These are phyloP conservation scores for Collybia sp. DNA, from an alignment of 768 basidiomycete species.

Conservation along the genomic window DNA sequence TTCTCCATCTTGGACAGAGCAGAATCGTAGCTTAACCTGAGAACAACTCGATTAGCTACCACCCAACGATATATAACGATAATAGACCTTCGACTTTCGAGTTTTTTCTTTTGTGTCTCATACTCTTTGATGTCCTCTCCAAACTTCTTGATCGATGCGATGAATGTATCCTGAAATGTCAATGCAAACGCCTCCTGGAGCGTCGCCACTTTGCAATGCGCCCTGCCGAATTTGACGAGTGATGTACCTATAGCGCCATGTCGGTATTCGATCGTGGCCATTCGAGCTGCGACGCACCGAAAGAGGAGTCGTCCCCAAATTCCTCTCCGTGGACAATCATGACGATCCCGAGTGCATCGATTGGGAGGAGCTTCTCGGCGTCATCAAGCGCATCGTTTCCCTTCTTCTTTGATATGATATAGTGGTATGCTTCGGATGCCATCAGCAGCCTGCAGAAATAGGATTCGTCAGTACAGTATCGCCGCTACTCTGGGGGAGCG, in stretches of 20 bases:
- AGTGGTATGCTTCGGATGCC: conserved; percentile 70
- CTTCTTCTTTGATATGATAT: conserved; percentile 72
- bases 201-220: conserved; percentile 80
- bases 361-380: conserved; percentile 65
- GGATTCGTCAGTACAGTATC: neutral
- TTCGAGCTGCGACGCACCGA: conserved; percentile 36
- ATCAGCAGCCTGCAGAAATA: conserved; percentile 50
- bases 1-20: conserved; percentile 68
- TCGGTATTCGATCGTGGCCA: neutral
- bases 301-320: conserved; percentile 71
- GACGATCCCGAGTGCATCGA: conserved; percentile 78
- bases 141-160: conserved; percentile 60
- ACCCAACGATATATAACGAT: neutral
- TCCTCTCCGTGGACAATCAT: conserved; percentile 87
- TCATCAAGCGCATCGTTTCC: conserved; percentile 57
- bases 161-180: conserved; percentile 69
- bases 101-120: conserved; percentile 74
- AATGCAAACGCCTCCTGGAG: conserved; percentile 79
- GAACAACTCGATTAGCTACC: neutral
- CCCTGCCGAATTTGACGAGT: conserved; percentile 71
- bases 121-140: conserved; percentile 81
- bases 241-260: conserved; percentile 47
- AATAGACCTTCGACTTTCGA: conserved; percentile 76
- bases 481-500: neutral
- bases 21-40: conserved; percentile 74